A percentile compares a stretch with the other conserved stretches of the same genome.
These are phyloP conservation scores for Neckera pumila DNA, from an alignment of 225 moss, liverwort and hornwort genomes.

Conservation along the genomic window DNA sequence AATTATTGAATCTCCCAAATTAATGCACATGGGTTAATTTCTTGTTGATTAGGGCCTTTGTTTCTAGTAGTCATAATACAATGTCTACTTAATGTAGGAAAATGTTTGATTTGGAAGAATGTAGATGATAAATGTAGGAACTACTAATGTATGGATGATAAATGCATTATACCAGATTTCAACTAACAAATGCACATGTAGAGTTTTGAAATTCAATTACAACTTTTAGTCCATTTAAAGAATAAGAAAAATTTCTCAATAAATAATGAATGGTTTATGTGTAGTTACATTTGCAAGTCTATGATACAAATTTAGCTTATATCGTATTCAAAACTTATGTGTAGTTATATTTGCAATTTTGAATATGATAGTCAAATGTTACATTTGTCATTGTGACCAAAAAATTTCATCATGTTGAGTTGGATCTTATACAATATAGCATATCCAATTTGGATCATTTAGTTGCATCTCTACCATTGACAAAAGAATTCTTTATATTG, in stretches of 20 bases:
- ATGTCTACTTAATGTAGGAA: not conserved
- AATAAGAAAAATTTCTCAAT: not conserved
- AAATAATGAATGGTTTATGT: not conserved
- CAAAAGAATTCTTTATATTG: not conserved
- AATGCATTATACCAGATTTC: not conserved
- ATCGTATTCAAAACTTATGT: not conserved
- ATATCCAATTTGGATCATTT: not conserved
- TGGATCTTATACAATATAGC: not conserved
- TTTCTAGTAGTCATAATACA: not conserved
- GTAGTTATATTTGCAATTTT: not conserved
- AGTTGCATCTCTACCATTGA: not conserved
- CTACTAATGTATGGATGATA: not conserved
- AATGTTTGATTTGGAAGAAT: not conserved
- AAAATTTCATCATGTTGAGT: not conserved
- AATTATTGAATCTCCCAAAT: not conserved
- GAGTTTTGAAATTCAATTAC: not conserved
- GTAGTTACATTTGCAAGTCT: not conserved
- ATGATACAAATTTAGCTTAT: not conserved
- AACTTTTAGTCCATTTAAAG: not conserved
- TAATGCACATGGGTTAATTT: fast-evolving
- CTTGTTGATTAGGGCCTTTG: not conserved
- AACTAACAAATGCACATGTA: not conserved
- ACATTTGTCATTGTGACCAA: too few relatives aligned
- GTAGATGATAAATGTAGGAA: not conserved
- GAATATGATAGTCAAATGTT: not conserved